Conservation (phyloP, 192 early-diverging fungal species). For the Linnemannia hyalina region DNA sequence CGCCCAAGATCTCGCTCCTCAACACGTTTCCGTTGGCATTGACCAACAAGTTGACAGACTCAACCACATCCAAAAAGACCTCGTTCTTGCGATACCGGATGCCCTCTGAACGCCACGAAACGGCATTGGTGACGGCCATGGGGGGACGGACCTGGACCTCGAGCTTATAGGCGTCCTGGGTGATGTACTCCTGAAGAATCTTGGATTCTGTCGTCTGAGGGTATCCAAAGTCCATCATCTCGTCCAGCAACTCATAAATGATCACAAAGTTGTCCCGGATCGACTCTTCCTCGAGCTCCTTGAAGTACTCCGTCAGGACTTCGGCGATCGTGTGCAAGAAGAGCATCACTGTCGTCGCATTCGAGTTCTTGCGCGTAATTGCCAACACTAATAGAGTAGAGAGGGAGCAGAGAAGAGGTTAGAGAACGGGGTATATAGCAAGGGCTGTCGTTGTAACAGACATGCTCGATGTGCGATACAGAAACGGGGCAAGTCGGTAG, state of each 20-base stretch:
- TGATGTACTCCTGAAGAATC: slow-evolving; percentile 93
- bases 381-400: slow-evolving; percentile 78
- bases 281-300: slow-evolving; percentile 90
- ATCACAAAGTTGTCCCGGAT: slow-evolving; percentile 94
- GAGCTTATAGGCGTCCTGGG: slow-evolving; percentile 96
- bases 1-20: slow-evolving; percentile 82
- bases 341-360: slow-evolving; percentile 94
- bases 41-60: slow-evolving; percentile 95
- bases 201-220: slow-evolving; percentile 92
- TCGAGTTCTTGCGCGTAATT: slow-evolving; percentile 97
- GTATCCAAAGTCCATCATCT: slow-evolving; percentile 95
- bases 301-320: slow-evolving; percentile 96
- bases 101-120: slow-evolving; percentile 93
- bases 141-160: slow-evolving; percentile 92
- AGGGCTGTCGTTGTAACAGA: slow-evolving; percentile 66
- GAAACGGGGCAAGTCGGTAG: not conserved
- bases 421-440: not conserved
- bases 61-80: slow-evolving; percentile 98
- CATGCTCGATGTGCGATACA: slow-evolving; percentile 87
- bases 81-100: slow-evolving; percentile 99
- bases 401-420: not conserved
- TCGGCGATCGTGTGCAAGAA: slow-evolving; percentile 94
- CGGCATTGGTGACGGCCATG: slow-evolving; percentile 94
- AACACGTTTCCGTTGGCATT: slow-evolving; percentile 72
- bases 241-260: slow-evolving; percentile 90